Conservation (phyloP, 768 basidiomycete genomes). For the Amyloporia xantha region DNA sequence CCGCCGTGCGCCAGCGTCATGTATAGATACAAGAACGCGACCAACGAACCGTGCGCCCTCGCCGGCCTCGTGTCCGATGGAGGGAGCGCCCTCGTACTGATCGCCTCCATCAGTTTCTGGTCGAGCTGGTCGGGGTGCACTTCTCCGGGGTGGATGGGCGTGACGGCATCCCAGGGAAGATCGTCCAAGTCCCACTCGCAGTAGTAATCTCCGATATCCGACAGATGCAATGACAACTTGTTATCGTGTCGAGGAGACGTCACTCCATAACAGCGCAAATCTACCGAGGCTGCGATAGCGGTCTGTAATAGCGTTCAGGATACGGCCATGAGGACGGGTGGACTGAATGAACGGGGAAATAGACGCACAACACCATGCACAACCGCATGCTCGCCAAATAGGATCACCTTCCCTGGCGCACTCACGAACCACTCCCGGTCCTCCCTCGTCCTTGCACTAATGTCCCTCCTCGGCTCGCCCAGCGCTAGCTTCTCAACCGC, state of each 20-base stretch:
- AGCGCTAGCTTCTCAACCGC: slow-evolving; percentile 65
- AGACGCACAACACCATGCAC: slow-evolving; percentile 89
- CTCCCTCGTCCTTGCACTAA: slow-evolving; percentile 16
- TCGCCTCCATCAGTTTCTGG: slow-evolving; percentile 62
- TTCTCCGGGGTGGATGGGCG: slow-evolving; percentile 42
- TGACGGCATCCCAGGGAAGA: slow-evolving; percentile 76
- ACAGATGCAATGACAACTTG: slow-evolving; percentile 68
- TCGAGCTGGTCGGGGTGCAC: slow-evolving; percentile 65
- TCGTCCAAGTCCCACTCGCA: slow-evolving; percentile 74
- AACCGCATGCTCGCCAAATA: slow-evolving; percentile 98
- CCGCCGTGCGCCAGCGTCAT: slow-evolving; percentile 61
- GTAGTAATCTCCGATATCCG: slow-evolving; percentile 72
- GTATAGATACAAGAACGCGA: slow-evolving; percentile 92
- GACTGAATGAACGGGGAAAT: too few relatives aligned
- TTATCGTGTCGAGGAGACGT: slow-evolving; percentile 68
- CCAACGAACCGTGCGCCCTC: slow-evolving; percentile 39
- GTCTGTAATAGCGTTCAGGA: slow-evolving; percentile 46
- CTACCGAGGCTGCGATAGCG: slow-evolving; percentile 91
- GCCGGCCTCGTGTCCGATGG: slow-evolving; percentile 23
- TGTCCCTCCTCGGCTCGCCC: slow-evolving; percentile 18
- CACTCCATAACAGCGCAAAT: slow-evolving; percentile 90
- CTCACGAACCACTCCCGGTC: slow-evolving; percentile 79
- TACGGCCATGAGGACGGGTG: not conserved
- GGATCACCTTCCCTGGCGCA: slow-evolving; percentile 94
- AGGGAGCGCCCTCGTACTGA: slow-evolving; percentile 42